Evolutionary conservation across 2,329 filamentous ascomycete genomes (phyloP).

Genomic region (Rutstroemia sp.): DNA sequence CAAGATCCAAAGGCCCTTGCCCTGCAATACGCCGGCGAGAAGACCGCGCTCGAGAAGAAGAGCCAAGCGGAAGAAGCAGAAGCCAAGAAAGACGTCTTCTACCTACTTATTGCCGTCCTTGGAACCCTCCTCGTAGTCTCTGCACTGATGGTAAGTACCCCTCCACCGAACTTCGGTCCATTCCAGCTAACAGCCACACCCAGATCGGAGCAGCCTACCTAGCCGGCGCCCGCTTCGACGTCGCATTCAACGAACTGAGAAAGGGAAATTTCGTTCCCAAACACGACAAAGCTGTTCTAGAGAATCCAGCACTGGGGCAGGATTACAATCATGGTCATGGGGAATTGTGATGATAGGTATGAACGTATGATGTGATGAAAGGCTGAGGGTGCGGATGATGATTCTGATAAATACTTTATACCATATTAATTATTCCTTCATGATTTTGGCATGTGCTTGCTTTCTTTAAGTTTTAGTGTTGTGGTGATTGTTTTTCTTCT

Average conservation of each 20-base stretch:
- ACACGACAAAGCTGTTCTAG: conserved; percentile 14
- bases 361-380: no score
- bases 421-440: no score
- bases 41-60: conserved; percentile 31
- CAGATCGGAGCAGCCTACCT: conserved; percentile 73
- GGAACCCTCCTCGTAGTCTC: conserved; percentile 65
- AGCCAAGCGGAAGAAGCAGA: conserved; percentile 47
- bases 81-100: conserved; percentile 46
- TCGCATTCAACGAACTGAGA: conserved; percentile 50
- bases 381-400: no score
- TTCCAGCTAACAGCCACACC: conserved; percentile 18
- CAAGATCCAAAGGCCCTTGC: conserved; percentile 61
- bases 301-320: conserved; percentile 23
- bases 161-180: background rate
- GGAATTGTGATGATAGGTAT: background rate
- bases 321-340: conserved; percentile 20
- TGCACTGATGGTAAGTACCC: conserved; percentile 61
- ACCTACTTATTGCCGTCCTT: conserved; percentile 61
- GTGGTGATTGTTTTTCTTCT: no score
- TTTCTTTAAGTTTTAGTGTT: no score
- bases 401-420: no score
- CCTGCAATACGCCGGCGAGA: conserved; percentile 27
- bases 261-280: conserved; percentile 35
- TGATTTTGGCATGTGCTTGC: no score
- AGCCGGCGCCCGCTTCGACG: conserved; percentile 76